A percentile compares a stretch with the other conserved stretches of the same genome.
These are phyloP conservation scores for Picochlorum sp. DNA, from an alignment of 139 green algal species.

Conservation along the genomic window DNA sequence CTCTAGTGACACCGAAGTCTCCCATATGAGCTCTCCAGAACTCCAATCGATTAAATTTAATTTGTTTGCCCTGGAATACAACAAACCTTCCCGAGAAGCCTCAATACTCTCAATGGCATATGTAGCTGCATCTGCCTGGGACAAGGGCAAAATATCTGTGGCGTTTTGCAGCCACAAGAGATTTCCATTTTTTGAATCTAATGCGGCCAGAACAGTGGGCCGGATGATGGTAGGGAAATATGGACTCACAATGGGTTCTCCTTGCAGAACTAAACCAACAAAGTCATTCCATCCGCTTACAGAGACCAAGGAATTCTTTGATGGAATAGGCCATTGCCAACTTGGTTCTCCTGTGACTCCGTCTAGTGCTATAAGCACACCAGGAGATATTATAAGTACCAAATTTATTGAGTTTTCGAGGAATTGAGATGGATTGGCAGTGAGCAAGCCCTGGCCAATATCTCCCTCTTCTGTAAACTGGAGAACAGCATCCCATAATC, in stretches of 20 bases:
- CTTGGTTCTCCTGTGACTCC: background rate
- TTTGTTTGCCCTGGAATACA: slow-evolving; percentile 1
- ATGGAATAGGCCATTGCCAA: slow-evolving; percentile 2
- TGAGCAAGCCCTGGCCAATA: background rate
- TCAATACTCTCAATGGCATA: background rate
- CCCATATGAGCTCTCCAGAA: background rate
- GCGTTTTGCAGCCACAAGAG: background rate
- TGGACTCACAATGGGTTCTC: slow-evolving; percentile 2
- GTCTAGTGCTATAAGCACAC: background rate
- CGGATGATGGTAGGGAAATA: background rate
- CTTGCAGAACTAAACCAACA: background rate
- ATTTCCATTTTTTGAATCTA: background rate
- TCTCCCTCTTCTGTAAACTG: background rate
- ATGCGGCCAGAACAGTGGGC: background rate
- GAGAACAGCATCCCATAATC: background rate
- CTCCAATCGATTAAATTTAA: background rate
- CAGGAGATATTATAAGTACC: background rate
- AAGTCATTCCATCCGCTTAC: background rate
- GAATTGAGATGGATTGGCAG: background rate
- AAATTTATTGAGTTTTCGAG: background rate
- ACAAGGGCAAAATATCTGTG: background rate
- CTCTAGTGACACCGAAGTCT: background rate
- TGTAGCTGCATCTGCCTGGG: background rate
- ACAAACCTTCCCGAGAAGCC: background rate
- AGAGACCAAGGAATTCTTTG: background rate